These are phyloP conservation scores for Yarrowia osloensis DNA, from an alignment of 805 yeast species.

Conservation along the genomic window DNA sequence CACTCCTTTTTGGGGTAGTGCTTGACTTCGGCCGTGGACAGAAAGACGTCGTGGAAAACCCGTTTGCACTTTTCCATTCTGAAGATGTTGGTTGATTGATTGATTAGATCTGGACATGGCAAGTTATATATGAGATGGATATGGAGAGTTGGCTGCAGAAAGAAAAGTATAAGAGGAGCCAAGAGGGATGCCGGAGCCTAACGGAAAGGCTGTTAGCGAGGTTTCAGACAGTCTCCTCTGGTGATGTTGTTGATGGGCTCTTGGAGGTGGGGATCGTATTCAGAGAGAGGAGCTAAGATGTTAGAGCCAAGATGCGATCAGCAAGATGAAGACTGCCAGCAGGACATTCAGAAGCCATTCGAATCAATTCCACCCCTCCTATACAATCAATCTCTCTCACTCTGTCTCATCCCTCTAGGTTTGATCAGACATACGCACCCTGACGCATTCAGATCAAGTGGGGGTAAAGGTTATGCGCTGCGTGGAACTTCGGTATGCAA, in stretches of 20 bases:
- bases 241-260: too few species aligned
- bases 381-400: neutral
- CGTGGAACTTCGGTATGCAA: neutral
- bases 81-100: neutral
- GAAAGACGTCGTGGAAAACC: neutral
- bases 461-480: neutral
- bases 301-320: too few species aligned
- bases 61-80: constrained; percentile 4
- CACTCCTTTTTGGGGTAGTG: constrained; percentile 8
- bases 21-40: neutral
- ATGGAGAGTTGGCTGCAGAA: neutral
- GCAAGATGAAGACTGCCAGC: too few species aligned
- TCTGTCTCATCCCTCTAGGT: neutral
- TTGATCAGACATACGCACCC: neutral
- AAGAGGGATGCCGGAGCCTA: neutral
- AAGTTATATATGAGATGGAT: neutral
- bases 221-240: neutral
- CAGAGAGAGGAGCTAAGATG: too few species aligned
- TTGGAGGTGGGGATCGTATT: too few species aligned
- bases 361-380: too few species aligned
- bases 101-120: neutral
- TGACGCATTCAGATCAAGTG: neutral
- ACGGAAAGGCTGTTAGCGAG: neutral
- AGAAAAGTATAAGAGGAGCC: neutral
- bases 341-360: too few species aligned